phyloP scores from a whole-genome alignment of 23 red algal genomes.

The Agarophyton chilense region DNA sequence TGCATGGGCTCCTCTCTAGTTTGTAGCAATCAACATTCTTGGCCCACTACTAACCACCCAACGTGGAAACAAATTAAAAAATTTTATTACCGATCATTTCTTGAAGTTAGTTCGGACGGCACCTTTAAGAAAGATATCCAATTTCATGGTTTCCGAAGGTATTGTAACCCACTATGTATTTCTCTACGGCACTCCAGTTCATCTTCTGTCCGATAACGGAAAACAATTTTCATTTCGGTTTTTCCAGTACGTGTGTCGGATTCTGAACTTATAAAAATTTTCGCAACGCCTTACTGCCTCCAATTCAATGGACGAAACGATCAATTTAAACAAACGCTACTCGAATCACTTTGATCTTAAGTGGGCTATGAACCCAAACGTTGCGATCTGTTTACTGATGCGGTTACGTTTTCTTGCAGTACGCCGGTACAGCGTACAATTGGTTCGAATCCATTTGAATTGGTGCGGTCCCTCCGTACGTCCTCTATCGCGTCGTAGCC shows the following conservation, averaged over 20 bases:
- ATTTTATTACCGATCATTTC: conserved; percentile 4
- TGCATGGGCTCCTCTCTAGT: not conserved
- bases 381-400: conserved; percentile 3
- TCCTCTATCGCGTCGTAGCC: not conserved
- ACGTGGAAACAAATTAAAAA: not conserved
- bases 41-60: not conserved
- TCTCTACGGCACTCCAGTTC: not conserved
- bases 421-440: not conserved
- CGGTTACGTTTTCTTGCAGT: not conserved
- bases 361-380: not conserved
- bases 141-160: not conserved
- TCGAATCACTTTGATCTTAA: not conserved
- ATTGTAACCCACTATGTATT: conserved; percentile 21
- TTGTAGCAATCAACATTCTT: conserved; percentile 41
- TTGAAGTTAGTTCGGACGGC: conserved; percentile 18
- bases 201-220: conserved; percentile 26
- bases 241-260: conserved; percentile 24
- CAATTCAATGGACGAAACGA: conserved; percentile 32
- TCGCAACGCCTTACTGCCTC: not conserved
- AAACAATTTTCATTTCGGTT: conserved; percentile 29
- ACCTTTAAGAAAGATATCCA: conserved; percentile 1
- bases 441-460: not conserved
- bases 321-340: not conserved
- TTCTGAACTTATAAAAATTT: not conserved
- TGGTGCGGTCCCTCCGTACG: not conserved